Evolutionary conservation across 164 flowering plant genomes (phyloP), one percentile per base, ranked within the genome.

Genomic region (Stephania japonica): DNA sequence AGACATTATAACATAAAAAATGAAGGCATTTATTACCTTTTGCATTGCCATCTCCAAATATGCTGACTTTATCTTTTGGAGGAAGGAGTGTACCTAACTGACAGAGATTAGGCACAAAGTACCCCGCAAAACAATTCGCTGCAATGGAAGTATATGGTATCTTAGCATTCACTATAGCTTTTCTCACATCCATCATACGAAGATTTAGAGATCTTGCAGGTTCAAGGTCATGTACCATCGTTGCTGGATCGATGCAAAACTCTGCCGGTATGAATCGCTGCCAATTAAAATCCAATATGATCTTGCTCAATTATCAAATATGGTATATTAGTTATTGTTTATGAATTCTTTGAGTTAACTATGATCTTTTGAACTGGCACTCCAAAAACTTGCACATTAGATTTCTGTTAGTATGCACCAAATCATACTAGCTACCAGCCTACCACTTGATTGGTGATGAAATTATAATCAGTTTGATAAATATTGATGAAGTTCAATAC

Each of bases 181-280:
- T 70, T 64, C 79, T 71, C 64, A 80, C 71, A 43, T 42, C 38
- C 72, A 75, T 74, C 47, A 76, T 32, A 32, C 38, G 38, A 70
- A 13, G 69, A 25, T 73, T 70, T 70, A 41, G 10, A 21, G 43
- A 42, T 12, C 44, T 67, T 12, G 79, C 79, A 0, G 81, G 82
- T 12, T 72, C 59, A 12, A 80, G 67, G 4, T 75, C 77, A 50
- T 79, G 79, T 59, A 72, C 78, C 81, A 79, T 81, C 72, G 73
- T 72, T 11, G 80, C 80, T 4, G 80, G 80, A 26, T 83, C 84
- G 65, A 76, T 66, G 12, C 85, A 82, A 67, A 77, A 81, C 42
- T 83, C 85, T 5, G 85, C 81, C 1, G 85, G 85, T 23, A 75
- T 64, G 42, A 75, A 76, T 19, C 78, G 61, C 78, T 73, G 32